Evolutionary conservation across 352 stramenopile genomes (phyloP).

Genomic region (Globisporangium heterothallicum): DNA sequence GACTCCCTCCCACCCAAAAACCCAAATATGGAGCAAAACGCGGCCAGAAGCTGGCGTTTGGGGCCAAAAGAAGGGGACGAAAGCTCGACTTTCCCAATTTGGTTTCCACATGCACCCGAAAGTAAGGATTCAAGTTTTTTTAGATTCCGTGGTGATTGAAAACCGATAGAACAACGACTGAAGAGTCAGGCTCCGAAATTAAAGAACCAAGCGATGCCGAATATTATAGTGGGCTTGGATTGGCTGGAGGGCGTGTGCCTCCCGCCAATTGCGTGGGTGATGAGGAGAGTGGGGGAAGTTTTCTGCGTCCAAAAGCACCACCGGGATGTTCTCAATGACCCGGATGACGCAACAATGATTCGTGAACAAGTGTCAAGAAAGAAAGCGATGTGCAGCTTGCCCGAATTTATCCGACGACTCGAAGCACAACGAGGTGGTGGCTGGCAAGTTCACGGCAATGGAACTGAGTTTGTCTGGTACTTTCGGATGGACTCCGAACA

Average conservation of each 20-base stretch:
- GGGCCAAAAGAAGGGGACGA: neutral
- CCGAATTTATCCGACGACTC: neutral
- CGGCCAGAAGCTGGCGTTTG: neutral
- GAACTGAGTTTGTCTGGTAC: too few relatives aligned
- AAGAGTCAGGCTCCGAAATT: slow-evolving; percentile 2
- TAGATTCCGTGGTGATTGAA: too few relatives aligned
- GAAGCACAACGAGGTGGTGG: neutral
- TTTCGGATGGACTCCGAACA: too few relatives aligned
- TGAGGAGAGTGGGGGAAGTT: neutral
- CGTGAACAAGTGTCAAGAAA: neutral
- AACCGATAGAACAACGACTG: too few relatives aligned
- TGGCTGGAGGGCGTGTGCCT: neutral
- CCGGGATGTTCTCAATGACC: neutral
- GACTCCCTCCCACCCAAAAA: slow-evolving; percentile 5
- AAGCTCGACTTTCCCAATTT: neutral
- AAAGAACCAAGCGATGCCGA: neutral
- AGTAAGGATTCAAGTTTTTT: slow-evolving; percentile 14
- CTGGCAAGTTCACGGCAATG: too few relatives aligned
- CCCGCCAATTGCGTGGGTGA: slow-evolving; percentile 1
- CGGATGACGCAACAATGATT: neutral
- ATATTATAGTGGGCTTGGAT: neutral
- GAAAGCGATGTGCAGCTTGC: too few relatives aligned
- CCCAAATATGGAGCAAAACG: slow-evolving; percentile 1
- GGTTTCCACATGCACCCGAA: neutral
- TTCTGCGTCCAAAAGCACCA: neutral